Evolutionary conservation across 2,329 filamentous ascomycete species (phyloP).

Genomic region (Acrocalymma vagum): DNA sequence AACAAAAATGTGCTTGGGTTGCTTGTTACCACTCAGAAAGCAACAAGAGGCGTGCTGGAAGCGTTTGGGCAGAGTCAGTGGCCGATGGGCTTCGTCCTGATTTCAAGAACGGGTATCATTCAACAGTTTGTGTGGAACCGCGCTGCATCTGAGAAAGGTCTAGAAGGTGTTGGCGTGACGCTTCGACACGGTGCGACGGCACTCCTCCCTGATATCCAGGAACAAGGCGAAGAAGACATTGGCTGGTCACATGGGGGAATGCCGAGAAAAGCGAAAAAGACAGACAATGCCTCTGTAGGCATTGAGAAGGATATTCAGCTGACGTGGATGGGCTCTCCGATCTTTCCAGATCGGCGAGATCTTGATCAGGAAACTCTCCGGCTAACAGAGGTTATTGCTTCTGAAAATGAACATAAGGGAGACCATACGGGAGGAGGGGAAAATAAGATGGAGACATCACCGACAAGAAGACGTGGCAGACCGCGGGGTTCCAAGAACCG

Average conservation of each 20-base stretch:
- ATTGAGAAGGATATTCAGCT: slow-evolving; percentile 44
- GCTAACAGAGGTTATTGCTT: no score
- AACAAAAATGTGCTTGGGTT: slow-evolving; percentile 71
- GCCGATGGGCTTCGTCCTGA: slow-evolving; percentile 77
- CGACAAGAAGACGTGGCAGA: no score
- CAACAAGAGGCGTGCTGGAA: slow-evolving; percentile 81
- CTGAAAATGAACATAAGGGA: no score
- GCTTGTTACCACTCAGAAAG: slow-evolving; percentile 72
- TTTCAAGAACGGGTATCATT: slow-evolving; percentile 65
- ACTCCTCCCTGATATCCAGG: slow-evolving; percentile 13
- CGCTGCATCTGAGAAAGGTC: slow-evolving; percentile 67
- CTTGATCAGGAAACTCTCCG: slow-evolving; percentile 34
- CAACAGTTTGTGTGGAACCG: slow-evolving; percentile 78
- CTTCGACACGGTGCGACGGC: slow-evolving; percentile 37
- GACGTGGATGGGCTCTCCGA: slow-evolving; percentile 47
- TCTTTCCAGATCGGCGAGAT: slow-evolving; percentile 35
- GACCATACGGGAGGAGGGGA: no score
- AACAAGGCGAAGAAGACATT: slow-evolving; percentile 18
- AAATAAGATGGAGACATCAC: no score
- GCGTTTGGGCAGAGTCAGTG: slow-evolving; percentile 71
- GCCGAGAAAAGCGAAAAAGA: slow-evolving; percentile 13
- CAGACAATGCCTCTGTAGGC: slow-evolving; percentile 17
- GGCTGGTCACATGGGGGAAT: slow-evolving; percentile 7
- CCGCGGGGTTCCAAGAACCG: no score
- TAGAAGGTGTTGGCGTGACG: slow-evolving; percentile 62